Percentiles rank a stretch among this genome's conserved stretches.
phyloP scores from a whole-genome alignment of 2,329 filamentous ascomycete genomes.

The Metarhizium rileyi region DNA sequence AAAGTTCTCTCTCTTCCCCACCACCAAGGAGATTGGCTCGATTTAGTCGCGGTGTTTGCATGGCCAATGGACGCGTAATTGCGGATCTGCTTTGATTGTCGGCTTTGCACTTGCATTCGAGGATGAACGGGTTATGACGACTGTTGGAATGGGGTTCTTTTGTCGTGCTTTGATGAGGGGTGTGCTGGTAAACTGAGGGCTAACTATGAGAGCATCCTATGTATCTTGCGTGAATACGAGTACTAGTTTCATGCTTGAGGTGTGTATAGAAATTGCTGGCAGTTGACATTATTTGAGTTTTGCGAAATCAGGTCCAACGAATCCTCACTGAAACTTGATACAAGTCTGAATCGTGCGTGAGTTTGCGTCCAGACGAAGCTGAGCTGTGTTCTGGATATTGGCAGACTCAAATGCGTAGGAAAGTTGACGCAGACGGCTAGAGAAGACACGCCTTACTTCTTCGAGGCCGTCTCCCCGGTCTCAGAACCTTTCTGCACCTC shows the following conservation, averaged over 20 bases:
- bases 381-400: too few species aligned
- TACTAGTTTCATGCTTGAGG: neutral
- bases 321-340: too few species aligned
- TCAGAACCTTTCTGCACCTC: neutral
- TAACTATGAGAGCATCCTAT: neutral
- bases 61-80: neutral
- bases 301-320: too few species aligned
- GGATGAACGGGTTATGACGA: neutral
- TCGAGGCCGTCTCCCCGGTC: neutral
- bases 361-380: too few species aligned
- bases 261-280: too few species aligned
- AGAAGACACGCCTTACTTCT: neutral
- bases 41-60: too few species aligned
- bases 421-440: neutral
- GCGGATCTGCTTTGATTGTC: slow-evolving; percentile 1
- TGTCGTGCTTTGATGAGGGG: neutral
- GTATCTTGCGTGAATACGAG: neutral
- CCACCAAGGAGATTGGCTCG: too few species aligned
- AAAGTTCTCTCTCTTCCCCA: too few species aligned
- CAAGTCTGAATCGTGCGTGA: too few species aligned
- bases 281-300: too few species aligned
- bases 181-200: neutral
- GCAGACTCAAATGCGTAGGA: neutral
- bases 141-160: neutral
- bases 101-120: neutral